These are phyloP conservation scores for Trichocladium uniseriatum DNA, from an alignment of 495 filamentous ascomycete species.

Conservation along the genomic window DNA sequence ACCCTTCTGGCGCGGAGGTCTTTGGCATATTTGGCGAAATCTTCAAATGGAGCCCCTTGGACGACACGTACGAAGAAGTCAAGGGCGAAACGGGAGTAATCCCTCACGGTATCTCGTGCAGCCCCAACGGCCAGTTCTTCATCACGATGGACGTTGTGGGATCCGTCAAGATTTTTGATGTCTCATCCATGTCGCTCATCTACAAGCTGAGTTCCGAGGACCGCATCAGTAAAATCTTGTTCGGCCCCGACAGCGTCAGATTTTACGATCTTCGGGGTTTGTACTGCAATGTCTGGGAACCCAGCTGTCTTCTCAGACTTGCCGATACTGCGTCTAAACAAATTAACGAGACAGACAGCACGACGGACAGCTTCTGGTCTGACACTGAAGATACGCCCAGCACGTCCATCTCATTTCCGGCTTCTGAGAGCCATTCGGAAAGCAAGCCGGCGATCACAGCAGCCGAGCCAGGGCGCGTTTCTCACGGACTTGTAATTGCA, in stretches of 20 bases:
- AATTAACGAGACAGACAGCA: background rate
- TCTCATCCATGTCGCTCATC: slow-evolving; percentile 6
- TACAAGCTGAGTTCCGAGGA: background rate
- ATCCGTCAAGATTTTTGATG: background rate
- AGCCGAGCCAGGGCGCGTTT: background rate
- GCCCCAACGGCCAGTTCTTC: slow-evolving; percentile 3
- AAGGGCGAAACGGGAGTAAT: background rate
- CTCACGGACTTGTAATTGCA: background rate
- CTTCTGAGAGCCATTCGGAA: background rate
- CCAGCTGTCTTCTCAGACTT: background rate
- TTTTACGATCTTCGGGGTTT: background rate
- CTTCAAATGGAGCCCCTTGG: background rate
- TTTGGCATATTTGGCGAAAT: background rate
- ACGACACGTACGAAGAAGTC: background rate
- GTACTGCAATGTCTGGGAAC: slow-evolving; percentile 9
- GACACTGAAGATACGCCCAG: background rate
- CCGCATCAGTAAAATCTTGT: background rate
- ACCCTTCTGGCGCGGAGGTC: background rate
- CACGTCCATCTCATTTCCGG: background rate
- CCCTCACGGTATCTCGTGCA: background rate
- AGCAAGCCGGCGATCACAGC: background rate
- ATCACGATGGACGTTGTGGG: background rate
- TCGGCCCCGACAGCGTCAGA: background rate
- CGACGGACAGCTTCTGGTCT: background rate
- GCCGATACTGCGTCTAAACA: background rate